Evolutionary conservation across 2,329 filamentous ascomycete genomes (phyloP).

Genomic region (Fusarium cyanostomum): DNA sequence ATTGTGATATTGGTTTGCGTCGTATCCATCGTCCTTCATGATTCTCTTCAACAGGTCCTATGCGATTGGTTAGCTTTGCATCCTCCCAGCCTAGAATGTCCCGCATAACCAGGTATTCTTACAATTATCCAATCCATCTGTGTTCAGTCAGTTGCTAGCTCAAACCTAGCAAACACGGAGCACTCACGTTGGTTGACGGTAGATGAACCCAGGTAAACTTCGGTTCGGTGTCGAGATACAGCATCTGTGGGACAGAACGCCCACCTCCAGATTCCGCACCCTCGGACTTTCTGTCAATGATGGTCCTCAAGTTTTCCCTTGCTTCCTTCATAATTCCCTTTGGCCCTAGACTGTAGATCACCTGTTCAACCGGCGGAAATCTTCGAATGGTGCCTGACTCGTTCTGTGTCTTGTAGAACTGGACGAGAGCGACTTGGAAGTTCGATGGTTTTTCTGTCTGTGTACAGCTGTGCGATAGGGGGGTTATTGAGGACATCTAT

Average conservation of each 20-base stretch:
- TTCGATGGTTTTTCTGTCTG: not conserved
- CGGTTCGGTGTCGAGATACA: not conserved
- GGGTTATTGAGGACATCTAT: not conserved
- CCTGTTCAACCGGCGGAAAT: not conserved
- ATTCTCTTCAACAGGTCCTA: not conserved
- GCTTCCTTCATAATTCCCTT: not conserved
- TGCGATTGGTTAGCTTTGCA: not conserved
- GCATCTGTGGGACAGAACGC: too few relatives aligned
- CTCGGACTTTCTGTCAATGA: not conserved
- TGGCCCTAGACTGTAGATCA: not conserved
- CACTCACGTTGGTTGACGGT: slow-evolving; percentile 13
- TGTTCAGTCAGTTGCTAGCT: not conserved
- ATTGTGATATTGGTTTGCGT: not conserved
- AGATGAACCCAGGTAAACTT: slow-evolving; percentile 17
- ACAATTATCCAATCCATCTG: slow-evolving; percentile 24
- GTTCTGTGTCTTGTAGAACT: not conserved
- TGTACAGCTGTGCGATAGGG: not conserved
- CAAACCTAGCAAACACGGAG: not conserved
- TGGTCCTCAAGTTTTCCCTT: rapidly evolving
- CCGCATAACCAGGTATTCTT: not conserved
- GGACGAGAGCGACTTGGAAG: not conserved
- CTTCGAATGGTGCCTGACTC: not conserved
- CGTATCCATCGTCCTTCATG: not conserved
- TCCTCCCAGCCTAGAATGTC: too few relatives aligned
- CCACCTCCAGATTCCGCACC: not conserved